A percentile compares a stretch with the other conserved stretches of the same genome.
phyloP scores from a whole-genome alignment of 306 rosid genomes.

The Cicer arietinum region DNA sequence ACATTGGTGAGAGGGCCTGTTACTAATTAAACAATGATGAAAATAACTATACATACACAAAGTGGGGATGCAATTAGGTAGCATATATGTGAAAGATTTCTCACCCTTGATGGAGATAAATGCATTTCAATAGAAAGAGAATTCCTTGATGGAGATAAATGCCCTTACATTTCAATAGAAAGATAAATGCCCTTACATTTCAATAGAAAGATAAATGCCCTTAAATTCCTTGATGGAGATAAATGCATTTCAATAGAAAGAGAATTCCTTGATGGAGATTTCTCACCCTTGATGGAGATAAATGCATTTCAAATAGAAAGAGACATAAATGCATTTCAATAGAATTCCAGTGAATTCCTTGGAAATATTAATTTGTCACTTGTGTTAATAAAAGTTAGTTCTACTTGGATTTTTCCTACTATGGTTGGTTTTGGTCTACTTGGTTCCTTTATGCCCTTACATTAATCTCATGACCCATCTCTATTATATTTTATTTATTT shows the following conservation, averaged over 20 bases:
- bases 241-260: too few relatives aligned
- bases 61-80: slow-evolving; percentile 44
- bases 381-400: slow-evolving; percentile 57
- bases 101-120: slow-evolving; percentile 52
- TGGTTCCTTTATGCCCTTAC: slow-evolving; percentile 44
- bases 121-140: slow-evolving; percentile 41
- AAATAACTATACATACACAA: slow-evolving; percentile 40
- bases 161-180: too few relatives aligned
- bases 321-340: not conserved
- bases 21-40: slow-evolving; percentile 42
- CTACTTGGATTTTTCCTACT: slow-evolving; percentile 54
- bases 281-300: slow-evolving; percentile 55
- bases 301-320: too few relatives aligned
- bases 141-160: too few relatives aligned
- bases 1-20: slow-evolving; percentile 48
- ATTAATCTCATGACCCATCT: slow-evolving; percentile 23
- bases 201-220: too few relatives aligned
- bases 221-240: too few relatives aligned
- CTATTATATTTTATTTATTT: not conserved
- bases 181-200: too few relatives aligned
- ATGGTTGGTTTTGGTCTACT: slow-evolving; percentile 49
- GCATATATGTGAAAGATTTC: slow-evolving; percentile 43
- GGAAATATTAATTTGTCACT: slow-evolving; percentile 64
- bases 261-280: too few relatives aligned
- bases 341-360: slow-evolving; percentile 55